Conservation (phyloP, 148 eudicot genomes). For the Vaccinium myrtillus region DNA sequence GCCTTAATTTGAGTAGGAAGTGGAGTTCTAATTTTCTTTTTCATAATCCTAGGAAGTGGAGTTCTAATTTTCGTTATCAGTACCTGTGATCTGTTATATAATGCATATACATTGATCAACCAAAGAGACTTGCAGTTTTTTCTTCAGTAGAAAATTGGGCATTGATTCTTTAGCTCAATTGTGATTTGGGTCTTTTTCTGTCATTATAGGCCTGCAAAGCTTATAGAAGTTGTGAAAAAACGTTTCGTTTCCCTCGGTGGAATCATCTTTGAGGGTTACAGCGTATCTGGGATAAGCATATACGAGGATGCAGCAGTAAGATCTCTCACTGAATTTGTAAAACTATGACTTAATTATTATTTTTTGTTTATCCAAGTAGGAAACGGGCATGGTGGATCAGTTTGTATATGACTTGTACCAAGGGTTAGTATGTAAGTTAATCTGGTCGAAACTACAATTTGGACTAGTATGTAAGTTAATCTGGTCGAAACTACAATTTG, state of each 20-base stretch:
- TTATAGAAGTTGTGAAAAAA: constrained; percentile 68
- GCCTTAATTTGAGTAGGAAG: neutral
- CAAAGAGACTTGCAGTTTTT: neutral
- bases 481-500: neutral
- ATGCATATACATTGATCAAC: neutral
- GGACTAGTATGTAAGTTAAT: neutral
- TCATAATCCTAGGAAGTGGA: neutral
- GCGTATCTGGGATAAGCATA: constrained; percentile 63
- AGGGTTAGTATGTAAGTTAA: neutral
- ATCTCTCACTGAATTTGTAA: constrained; percentile 1
- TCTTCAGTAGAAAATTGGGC: neutral
- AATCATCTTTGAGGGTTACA: constrained; percentile 68
- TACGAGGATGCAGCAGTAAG: constrained; percentile 87
- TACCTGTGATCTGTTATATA: neutral
- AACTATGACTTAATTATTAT: neutral
- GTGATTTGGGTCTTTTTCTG: constrained; percentile 15
- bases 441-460: neutral
- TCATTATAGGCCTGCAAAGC: constrained; percentile 69
- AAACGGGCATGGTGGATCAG: neutral
- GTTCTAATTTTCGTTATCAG: constrained; percentile 3
- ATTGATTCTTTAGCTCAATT: neutral
- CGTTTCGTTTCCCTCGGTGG: constrained; percentile 80
- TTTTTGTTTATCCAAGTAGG: neutral
- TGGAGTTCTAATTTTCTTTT: neutral
- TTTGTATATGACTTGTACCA: neutral